phyloP scores from a whole-genome alignment of 2,329 filamentous ascomycete genomes.

The Pyrenochaeta sp. region DNA sequence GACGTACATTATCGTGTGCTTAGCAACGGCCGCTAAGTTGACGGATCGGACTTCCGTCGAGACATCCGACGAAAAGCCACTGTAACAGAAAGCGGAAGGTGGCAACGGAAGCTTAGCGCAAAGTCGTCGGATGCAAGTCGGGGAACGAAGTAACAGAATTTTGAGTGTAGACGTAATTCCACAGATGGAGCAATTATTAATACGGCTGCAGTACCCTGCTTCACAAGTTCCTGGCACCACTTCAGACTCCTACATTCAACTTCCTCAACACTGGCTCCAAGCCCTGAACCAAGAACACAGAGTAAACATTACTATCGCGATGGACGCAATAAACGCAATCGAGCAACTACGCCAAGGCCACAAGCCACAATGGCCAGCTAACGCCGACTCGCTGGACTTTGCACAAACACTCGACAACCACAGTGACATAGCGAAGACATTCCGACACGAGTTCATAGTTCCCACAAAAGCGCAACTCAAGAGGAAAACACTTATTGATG shows the following conservation, averaged over 20 bases:
- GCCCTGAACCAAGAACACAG: not conserved
- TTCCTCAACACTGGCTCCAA: not conserved
- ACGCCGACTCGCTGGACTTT: constrained; percentile 33
- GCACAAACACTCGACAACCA: constrained; percentile 38
- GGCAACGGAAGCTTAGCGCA: constrained; percentile 9
- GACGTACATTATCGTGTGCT: not conserved
- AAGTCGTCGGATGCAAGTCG: constrained; percentile 10
- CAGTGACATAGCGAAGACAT: constrained; percentile 45
- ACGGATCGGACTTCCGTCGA: constrained; percentile 13
- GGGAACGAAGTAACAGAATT: constrained; percentile 1
- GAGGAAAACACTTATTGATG: constrained; percentile 61
- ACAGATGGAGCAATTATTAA: constrained; percentile 13
- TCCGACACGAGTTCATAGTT: constrained; percentile 75
- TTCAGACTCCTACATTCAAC: not conserved
- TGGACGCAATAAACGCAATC: constrained; percentile 35
- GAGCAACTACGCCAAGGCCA: constrained; percentile 37
- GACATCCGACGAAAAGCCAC: not conserved
- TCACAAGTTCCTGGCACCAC: constrained; percentile 1
- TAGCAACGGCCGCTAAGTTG: constrained; percentile 2
- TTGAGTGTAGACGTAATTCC: constrained; percentile 19
- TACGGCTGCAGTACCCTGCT: not conserved
- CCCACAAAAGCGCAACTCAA: constrained; percentile 77
- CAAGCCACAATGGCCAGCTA: constrained; percentile 37
- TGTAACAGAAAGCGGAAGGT: constrained; percentile 17
- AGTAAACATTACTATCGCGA: constrained; percentile 11